Percentiles rank a stretch among this genome's conserved stretches.
phyloP scores from a whole-genome alignment of 2,329 filamentous ascomycete species.

The Pezicula radicicola region DNA sequence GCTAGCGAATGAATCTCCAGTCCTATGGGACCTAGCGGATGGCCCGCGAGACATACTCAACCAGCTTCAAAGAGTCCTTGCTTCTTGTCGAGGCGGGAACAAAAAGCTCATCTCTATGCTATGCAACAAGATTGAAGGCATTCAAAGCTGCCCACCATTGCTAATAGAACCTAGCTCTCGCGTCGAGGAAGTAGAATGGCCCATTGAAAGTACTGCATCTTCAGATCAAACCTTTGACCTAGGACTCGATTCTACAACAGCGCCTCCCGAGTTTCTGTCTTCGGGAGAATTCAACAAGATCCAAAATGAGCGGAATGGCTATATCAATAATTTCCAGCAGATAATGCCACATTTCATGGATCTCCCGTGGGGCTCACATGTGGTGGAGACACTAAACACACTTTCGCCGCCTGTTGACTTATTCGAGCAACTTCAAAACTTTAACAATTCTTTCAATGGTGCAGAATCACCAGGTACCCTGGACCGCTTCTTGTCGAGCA shows the following conservation, averaged over 20 bases:
- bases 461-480: not conserved
- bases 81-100: slow-evolving; percentile 41
- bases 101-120: slow-evolving; percentile 35
- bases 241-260: not conserved
- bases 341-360: not conserved
- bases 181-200: slow-evolving; percentile 2
- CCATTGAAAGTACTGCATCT: not conserved
- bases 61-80: slow-evolving; percentile 36
- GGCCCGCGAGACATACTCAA: slow-evolving; percentile 33
- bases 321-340: not conserved
- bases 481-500: not conserved
- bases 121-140: slow-evolving; percentile 16
- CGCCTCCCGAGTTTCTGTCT: not conserved
- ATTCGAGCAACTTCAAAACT: not conserved
- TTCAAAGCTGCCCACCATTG: not conserved
- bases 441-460: not conserved
- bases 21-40: slow-evolving; percentile 15
- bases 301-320: not conserved
- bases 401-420: not conserved
- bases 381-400: not conserved
- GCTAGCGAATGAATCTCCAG: slow-evolving; percentile 16
- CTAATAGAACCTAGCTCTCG: slow-evolving; percentile 6
- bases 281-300: no score
- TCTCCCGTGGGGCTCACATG: not conserved
- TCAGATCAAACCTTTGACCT: slow-evolving; percentile 1